Evolutionary conservation across 768 basidiomycete species (phyloP), one percentile per base, ranked within the genome.

Genomic region (Suillus decipiens): DNA sequence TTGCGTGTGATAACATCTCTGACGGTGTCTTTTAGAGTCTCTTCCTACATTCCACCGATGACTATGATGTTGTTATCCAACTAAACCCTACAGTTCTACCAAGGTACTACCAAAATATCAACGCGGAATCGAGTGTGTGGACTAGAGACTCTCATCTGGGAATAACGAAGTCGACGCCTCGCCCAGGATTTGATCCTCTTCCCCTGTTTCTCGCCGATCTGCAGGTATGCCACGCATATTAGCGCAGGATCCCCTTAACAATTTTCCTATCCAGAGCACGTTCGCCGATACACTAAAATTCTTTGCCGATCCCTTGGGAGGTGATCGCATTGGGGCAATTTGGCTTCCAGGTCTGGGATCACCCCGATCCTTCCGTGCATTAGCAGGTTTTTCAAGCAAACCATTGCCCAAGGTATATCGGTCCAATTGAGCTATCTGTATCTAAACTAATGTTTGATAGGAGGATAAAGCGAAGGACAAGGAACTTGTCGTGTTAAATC

Each of bases 51-150:
- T 92, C 95, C 0, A 84, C 86, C 3, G 79, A 86, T 3, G 91
- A 95, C 69, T 99, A 97, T 70, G 90, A 97, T 68, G 83, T 98
- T 67, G 67, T 97, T 9, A 79, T 99, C 39, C 84, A 90, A 63
- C 82, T 99, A 24, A 81, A 95, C 48, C 80, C 87, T 0, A 58
- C 78, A 15, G 74, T 82, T 2, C 75, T 94, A 2, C 86, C 93
- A 1, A 86, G 93, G 24, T 92, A 94, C 72, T 76, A 83, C 64
- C 93, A 98, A 71, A 87, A 88, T 53, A 69, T 95, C 17, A 67
- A 79, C 5, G 81, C 83, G 0, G 82, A 90, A 65, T 63, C 78
- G 2, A 73, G 75, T 1, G 71, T 83, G 1, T 83, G 89, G 73
- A 72, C 70, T 83, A 84, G 69, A 22, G 72, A 68, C 1, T 28